Percentiles rank a stretch among this genome's conserved stretches.
Evolutionary conservation across 176 grass and related monocot species (phyloP).

Genomic region (Eleusine indica): DNA sequence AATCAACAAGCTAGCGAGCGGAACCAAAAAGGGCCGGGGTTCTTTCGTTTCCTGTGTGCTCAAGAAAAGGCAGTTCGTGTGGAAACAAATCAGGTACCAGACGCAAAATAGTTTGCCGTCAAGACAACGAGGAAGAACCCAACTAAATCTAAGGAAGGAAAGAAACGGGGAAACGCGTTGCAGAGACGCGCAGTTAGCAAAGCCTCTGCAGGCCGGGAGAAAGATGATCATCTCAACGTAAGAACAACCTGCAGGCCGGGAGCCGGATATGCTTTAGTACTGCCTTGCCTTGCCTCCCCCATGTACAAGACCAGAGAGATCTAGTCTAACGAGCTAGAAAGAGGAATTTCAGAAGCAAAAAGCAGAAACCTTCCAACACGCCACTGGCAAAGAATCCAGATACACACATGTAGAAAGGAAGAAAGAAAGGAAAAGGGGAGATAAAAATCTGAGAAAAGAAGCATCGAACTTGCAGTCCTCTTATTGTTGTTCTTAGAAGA

Average conservation of each 20-base stretch:
- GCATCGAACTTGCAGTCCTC: constrained; percentile 14
- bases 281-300: not conserved
- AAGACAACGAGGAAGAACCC: not conserved
- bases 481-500: constrained; percentile 32
- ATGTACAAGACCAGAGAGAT: constrained; percentile 44
- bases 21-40: not conserved
- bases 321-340: not conserved
- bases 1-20: not conserved
- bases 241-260: not conserved
- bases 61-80: not conserved
- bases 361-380: constrained; percentile 22
- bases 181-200: not conserved
- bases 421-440: not conserved
- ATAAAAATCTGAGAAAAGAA: not conserved
- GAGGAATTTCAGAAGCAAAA: constrained; percentile 37
- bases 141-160: constrained; percentile 17
- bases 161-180: not conserved
- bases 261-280: not conserved
- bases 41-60: not conserved
- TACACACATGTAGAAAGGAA: constrained; percentile 29
- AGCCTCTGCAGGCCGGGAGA: not conserved
- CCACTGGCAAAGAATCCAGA: constrained; percentile 20
- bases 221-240: not conserved
- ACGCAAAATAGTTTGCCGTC: constrained; percentile 33
- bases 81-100: not conserved